Evolutionary conservation across 2,329 filamentous ascomycete species (phyloP), one percentile per base, ranked within the genome.

Genomic region (Arachnopeziza araneosa): DNA sequence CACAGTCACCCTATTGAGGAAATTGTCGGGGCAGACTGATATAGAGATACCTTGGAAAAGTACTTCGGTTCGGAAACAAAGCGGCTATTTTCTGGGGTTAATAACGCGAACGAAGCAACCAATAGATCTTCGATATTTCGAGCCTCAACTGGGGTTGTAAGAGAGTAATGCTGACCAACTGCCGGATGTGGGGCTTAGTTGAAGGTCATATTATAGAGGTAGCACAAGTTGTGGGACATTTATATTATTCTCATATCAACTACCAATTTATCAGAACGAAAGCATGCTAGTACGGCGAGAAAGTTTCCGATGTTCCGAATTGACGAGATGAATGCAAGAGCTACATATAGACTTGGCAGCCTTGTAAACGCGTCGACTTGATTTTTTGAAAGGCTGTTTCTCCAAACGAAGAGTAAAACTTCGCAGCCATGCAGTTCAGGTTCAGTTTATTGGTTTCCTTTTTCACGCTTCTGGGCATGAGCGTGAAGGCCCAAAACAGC

Each of bases 401-500:
- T 44, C 36, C 4, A 44, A 44, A 6, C 5, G 36, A 44, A 44
- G 36, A 44, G 26, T 12, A 14, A 17, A 44, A 44, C 6, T 44
- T 19, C 17, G 36, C 36, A 44, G 17, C 17, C 12, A 44, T 44
- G 36, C 36, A 19, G 4, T 44, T 44, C 36, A 44, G 17, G 17
- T 8, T 7, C 12, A 19, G 36, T 12, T 44, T 44, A 8, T 44
- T 44, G 17, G 6, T 8, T 44, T 56, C 1, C 55, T n/a, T 19
- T n/a, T n/a, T 56, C 49, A 50, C 24, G 30, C 55, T 62, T 1
- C 44, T 53, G 7, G n/a, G 55, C 52, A 52, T 57, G 7, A 21
- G 55, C 52, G 55, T 57, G 12, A 23, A 54, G 10, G 56, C 60
- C 19, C 57, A 59, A 50, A 51, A 22, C 55, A 12, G 14, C 4